Percentiles rank a stretch among this genome's conserved stretches.
Conservation (phyloP, 2,329 filamentous ascomycete genomes). For the Pyrenochaeta sp. region DNA sequence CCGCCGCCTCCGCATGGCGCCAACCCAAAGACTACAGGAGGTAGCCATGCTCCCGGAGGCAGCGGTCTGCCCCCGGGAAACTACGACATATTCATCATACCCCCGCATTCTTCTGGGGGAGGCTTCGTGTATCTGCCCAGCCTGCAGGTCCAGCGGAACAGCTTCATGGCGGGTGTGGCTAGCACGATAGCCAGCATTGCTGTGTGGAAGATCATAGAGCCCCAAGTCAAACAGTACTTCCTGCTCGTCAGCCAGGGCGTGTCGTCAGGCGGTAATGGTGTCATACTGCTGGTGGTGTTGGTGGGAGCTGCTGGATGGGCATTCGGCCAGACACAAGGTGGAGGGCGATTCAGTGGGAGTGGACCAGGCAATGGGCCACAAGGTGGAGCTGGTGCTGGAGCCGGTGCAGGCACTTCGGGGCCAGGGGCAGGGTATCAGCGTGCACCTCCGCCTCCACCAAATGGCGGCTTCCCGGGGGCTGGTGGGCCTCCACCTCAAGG, state of each 20-base stretch:
- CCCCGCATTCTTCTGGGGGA: slow-evolving; percentile 85
- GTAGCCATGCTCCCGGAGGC: slow-evolving; percentile 34
- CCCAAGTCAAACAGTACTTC: slow-evolving; percentile 78
- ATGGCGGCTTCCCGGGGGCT: slow-evolving; percentile 42
- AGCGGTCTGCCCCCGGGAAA: slow-evolving; percentile 82
- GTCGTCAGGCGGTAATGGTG: slow-evolving; percentile 69
- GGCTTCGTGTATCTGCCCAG: slow-evolving; percentile 97
- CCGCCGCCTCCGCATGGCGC: slow-evolving; percentile 87
- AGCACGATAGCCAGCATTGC: slow-evolving; percentile 76
- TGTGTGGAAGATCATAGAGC: slow-evolving; percentile 76
- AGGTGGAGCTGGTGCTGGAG: slow-evolving; percentile 44
- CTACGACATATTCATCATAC: slow-evolving; percentile 97
- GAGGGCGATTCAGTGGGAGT: slow-evolving; percentile 51
- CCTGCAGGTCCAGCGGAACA: slow-evolving; percentile 83
- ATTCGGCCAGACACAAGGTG: slow-evolving; percentile 69
- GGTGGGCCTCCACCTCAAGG: slow-evolving; percentile 43
- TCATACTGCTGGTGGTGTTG: slow-evolving; percentile 74
- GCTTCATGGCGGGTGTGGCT: slow-evolving; percentile 86
- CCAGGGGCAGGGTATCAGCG: slow-evolving; percentile 40
- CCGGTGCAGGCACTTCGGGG: slow-evolving; percentile 35
- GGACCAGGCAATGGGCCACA: slow-evolving; percentile 38
- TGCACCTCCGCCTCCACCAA: slow-evolving; percentile 39
- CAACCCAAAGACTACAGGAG: slow-evolving; percentile 68
- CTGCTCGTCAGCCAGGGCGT: slow-evolving; percentile 68
- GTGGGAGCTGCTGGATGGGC: slow-evolving; percentile 84